A percentile compares a stretch with the other conserved stretches of the same genome.
phyloP scores from a whole-genome alignment of 768 basidiomycete genomes.

The Boletus rex-veris region DNA sequence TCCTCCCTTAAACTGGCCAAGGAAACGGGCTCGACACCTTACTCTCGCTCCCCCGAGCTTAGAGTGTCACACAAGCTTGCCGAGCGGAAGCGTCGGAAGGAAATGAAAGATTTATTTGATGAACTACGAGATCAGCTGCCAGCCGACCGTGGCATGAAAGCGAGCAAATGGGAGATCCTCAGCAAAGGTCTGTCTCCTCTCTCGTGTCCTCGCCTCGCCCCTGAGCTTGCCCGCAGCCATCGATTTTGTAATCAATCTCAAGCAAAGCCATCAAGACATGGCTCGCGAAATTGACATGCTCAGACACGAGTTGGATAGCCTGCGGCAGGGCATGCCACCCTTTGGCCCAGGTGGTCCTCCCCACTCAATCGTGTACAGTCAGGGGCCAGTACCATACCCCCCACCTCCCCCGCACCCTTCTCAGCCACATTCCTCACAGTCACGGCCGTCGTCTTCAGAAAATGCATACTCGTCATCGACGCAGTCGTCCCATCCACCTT shows the following conservation, averaged over 20 bases:
- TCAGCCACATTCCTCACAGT: conserved; percentile 36
- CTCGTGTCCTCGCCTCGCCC: neutral
- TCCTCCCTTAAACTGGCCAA: conserved; percentile 38
- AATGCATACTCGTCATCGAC: conserved; percentile 47
- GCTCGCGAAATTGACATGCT: conserved; percentile 74
- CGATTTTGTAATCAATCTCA: conserved; percentile 80
- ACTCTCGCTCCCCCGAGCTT: conserved; percentile 93
- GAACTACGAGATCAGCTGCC: conserved; percentile 92
- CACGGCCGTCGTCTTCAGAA: conserved; percentile 63
- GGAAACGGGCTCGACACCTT: conserved; percentile 67
- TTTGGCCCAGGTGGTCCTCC: conserved; percentile 50
- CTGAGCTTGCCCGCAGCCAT: conserved; percentile 53
- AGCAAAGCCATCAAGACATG: conserved; percentile 75
- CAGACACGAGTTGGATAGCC: conserved; percentile 65
- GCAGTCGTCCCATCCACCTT: conserved; percentile 28
- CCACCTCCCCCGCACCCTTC: conserved; percentile 43
- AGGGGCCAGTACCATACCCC: conserved; percentile 46
- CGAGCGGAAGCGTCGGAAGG: conserved; percentile 93
- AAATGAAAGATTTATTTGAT: conserved; percentile 99
- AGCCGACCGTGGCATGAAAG: conserved; percentile 90
- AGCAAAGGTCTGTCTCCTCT: conserved; percentile 70
- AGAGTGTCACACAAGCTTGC: conserved; percentile 96
- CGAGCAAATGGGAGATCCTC: conserved; percentile 98
- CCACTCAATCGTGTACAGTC: conserved; percentile 49
- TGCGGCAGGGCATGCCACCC: conserved; percentile 56